These are phyloP conservation scores for Brettanomyces bruxellensis DNA, from an alignment of 805 yeast genomes.

Conservation along the genomic window DNA sequence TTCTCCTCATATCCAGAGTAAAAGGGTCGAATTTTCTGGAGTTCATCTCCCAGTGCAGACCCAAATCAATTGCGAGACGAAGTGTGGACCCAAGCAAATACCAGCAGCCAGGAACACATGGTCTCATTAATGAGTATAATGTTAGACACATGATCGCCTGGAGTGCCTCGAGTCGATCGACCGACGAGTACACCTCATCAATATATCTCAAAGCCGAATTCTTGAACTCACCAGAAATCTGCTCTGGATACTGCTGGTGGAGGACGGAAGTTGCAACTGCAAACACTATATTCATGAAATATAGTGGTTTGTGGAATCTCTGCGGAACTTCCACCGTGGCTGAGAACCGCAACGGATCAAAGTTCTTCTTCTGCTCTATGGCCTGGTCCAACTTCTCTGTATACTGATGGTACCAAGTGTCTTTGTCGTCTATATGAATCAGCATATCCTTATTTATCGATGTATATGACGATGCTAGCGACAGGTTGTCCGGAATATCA, in stretches of 20 bases:
- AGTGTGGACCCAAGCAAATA: conserved; percentile 74
- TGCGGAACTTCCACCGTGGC: conserved; percentile 35
- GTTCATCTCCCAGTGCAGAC: conserved; percentile 62
- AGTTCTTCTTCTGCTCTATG: conserved; percentile 12
- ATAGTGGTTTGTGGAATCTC: conserved; percentile 45
- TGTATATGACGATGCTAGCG: conserved; percentile 53
- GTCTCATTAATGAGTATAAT: conserved; percentile 75
- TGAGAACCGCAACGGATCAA: conserved; percentile 28
- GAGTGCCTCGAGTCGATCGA: conserved; percentile 59
- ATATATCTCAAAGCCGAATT: conserved; percentile 53
- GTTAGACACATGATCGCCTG: conserved; percentile 66
- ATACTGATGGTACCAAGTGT: conserved; percentile 41
- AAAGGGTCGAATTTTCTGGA: conserved; percentile 38
- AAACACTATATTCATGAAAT: conserved; percentile 66
- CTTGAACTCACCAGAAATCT: conserved; percentile 62
- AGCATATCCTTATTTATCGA: conserved; percentile 29
- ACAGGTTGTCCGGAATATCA: conserved; percentile 37
- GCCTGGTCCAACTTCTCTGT: conserved; percentile 25
- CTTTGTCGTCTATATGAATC: conserved; percentile 21
- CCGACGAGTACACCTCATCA: conserved; percentile 46
- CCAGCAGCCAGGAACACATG: conserved; percentile 91
- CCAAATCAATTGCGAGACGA: conserved; percentile 74
- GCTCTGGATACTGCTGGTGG: conserved; percentile 56
- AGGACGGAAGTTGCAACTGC: conserved; percentile 74
- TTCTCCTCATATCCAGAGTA: conserved; percentile 57